phyloP scores from a whole-genome alignment of 257 asterid genomes.

The Solanum pimpinellifolium region DNA sequence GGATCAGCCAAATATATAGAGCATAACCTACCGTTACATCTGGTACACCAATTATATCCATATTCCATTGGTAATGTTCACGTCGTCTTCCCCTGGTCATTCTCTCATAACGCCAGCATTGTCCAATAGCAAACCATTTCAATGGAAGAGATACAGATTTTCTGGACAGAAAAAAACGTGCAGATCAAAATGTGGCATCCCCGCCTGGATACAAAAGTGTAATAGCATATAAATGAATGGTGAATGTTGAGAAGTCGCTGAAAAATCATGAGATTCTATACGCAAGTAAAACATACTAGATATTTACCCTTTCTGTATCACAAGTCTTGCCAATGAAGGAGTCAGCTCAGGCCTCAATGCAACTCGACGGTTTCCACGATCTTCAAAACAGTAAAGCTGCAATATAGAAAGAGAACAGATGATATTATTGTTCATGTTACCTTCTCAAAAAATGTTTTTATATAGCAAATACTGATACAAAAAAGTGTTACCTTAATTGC shows the following conservation, averaged over 20 bases:
- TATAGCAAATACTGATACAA: too few species aligned
- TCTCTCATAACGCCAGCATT: slow-evolving; percentile 98
- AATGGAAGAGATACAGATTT: slow-evolving; percentile 88
- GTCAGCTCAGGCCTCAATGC: slow-evolving; percentile 98
- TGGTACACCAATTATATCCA: slow-evolving; percentile 94
- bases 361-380: slow-evolving; percentile 89
- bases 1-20: background rate
- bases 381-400: slow-evolving; percentile 97
- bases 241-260: background rate
- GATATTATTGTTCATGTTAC: background rate
- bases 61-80: slow-evolving; percentile 98
- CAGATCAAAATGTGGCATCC: slow-evolving; percentile 48
- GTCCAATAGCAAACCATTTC: slow-evolving; percentile 97
- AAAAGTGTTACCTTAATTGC: background rate
- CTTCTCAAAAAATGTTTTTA: too few species aligned
- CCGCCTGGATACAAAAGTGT: slow-evolving; percentile 38
- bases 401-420: background rate
- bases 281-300: background rate
- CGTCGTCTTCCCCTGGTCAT: slow-evolving; percentile 98
- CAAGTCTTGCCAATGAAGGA: slow-evolving; percentile 95
- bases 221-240: background rate
- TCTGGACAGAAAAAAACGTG: slow-evolving; percentile 66
- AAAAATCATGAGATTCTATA: background rate
- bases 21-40: slow-evolving; percentile 52
- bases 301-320: slow-evolving; percentile 89